Base-by-base conservation (phyloP, 345 rosid species). In the Bruguiera sexangula region DNA sequence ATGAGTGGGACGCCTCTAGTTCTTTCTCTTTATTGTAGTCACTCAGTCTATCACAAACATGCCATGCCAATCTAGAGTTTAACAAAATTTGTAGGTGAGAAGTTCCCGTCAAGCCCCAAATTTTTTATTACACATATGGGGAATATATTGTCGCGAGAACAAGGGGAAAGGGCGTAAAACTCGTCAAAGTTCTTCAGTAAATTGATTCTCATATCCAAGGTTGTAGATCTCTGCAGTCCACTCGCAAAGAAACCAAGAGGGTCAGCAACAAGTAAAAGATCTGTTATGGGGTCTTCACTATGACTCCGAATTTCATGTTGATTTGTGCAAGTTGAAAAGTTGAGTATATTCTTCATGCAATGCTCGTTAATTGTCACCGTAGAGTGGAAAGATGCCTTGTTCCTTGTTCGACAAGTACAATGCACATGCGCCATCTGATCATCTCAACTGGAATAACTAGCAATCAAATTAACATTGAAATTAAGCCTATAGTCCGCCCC, bases 321-420 rank as follows among this genome's bases (percentile, higher is more conserved):
- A 79, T 66, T 74, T 26, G 4, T 57, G 48, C 75, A 73, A 73
- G 46, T 65, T 73, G 72, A 37, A 68, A 54, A 54, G 15, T 54
- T 21, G 1, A 5, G 24, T 27, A 8, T 22, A 27, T 22, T 55
- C 58, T 2, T 15, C 13, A 15, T 43, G 50, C 18, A 15, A 39
- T 39, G 46, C 15, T 39, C 46, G 46, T 39, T 39, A 3, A 39
- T 39, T 39, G 46, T 13, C 18, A 43, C 50, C 50, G 2, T 13
- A 43, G 18, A 3, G 50, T 13, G 50, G 50, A 13, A 43, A 13
- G 50, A 43, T 43, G 50, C 50, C 50, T 0, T 13, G 4, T 43
- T 43, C 50, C 50, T 3, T 43, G 66, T 60, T 21, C 36, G 52
- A 34, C 1, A n/a, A 3, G 4, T 3, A 10, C 4, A 43, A 43